Percentiles rank a stretch among this genome's conserved stretches.
Evolutionary conservation across 2,329 filamentous ascomycete genomes (phyloP).

Genomic region (Claviceps cyperi): DNA sequence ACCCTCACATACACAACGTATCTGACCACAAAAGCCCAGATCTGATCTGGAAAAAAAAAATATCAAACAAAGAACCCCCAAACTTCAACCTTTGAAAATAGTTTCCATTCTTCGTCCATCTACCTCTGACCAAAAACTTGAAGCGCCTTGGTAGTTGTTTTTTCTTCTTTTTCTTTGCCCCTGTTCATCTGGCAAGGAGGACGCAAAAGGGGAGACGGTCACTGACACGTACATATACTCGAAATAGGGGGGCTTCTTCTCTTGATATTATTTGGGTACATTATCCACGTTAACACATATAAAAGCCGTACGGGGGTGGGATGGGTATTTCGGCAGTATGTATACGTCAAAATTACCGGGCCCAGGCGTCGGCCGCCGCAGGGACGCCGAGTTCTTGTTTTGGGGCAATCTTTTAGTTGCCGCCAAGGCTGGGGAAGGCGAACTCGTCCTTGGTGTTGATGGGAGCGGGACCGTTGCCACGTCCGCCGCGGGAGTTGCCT

Average conservation of each 20-base stretch:
- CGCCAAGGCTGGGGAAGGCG: slow-evolving; percentile 47
- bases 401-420: slow-evolving; percentile 27
- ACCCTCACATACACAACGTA: no score
- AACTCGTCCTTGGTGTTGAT: slow-evolving; percentile 44
- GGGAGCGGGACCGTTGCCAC: slow-evolving; percentile 18
- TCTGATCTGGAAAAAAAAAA: no score
- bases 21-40: no score
- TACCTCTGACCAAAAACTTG: not conserved
- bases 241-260: not conserved
- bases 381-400: not conserved
- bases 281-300: slow-evolving; percentile 4
- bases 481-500: slow-evolving; percentile 27
- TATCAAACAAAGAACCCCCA: no score
- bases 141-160: not conserved
- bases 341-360: slow-evolving; percentile 4
- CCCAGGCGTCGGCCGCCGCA: not conserved
- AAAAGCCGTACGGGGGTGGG: slow-evolving; percentile 1
- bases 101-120: no score
- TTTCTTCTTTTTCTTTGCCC: not conserved
- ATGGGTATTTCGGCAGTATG: slow-evolving; percentile 5
- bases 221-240: not conserved
- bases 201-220: not conserved
- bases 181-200: no score
- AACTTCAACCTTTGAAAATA: no score
- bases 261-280: slow-evolving; percentile 1